These are phyloP conservation scores for Ophiostoma piceae DNA, from an alignment of 2,329 filamentous ascomycete genomes.

Conservation along the genomic window DNA sequence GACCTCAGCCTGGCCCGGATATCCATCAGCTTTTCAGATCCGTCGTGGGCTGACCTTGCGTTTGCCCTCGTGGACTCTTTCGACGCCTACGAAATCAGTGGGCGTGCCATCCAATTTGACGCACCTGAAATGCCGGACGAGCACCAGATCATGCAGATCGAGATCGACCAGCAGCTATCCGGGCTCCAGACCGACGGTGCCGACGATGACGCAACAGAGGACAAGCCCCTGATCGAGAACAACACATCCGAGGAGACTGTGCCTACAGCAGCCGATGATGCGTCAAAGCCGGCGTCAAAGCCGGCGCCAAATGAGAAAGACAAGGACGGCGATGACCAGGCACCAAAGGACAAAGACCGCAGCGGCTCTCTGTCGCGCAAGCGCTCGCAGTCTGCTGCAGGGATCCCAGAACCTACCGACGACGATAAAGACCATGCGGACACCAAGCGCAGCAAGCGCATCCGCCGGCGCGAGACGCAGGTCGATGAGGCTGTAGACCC, in stretches of 20 bases:
- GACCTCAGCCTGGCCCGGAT: conserved; percentile 27
- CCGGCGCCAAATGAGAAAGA: neutral
- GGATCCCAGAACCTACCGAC: conserved; percentile 50
- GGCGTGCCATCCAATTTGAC: conserved; percentile 35
- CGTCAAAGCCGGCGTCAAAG: neutral
- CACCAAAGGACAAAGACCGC: conserved; percentile 29
- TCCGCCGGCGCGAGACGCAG: conserved; percentile 55
- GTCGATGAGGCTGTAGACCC: conserved; percentile 50
- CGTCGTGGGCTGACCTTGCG: conserved; percentile 43
- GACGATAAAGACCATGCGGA: conserved; percentile 48
- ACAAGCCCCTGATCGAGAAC: neutral
- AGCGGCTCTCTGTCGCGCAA: conserved; percentile 43
- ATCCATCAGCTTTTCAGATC: conserved; percentile 32
- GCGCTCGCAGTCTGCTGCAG: conserved; percentile 57
- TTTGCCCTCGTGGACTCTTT: conserved; percentile 38
- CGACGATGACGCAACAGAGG: conserved; percentile 11
- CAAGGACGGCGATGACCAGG: conserved; percentile 16
- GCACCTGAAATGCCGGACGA: conserved; percentile 37
- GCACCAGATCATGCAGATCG: conserved; percentile 38
- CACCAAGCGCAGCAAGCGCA: conserved; percentile 61
- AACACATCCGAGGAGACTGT: conserved; percentile 10
- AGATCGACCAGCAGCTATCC: conserved; percentile 36
- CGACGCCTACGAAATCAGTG: conserved; percentile 35
- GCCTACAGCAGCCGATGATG: neutral
- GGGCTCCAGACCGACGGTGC: neutral